Evolutionary conservation across 495 filamentous ascomycete genomes (phyloP), one percentile per base, ranked within the genome.

Genomic region (Cladorrhinum samala): DNA sequence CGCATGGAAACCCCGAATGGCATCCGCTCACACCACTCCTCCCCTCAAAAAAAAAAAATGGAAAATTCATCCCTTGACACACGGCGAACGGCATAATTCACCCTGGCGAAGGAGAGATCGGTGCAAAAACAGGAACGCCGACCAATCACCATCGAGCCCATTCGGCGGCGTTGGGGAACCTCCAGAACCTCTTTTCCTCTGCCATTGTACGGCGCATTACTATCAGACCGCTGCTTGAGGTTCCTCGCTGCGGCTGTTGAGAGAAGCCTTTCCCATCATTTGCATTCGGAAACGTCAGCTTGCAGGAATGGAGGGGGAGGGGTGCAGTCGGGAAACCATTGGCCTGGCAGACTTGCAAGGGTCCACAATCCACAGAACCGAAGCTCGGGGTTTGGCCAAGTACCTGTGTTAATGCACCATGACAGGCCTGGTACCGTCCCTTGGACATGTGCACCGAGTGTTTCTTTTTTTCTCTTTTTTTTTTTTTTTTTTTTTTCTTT

Each of bases 201-300:
- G n/a, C n/a, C n/a, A n/a, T n/a, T n/a, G n/a, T n/a, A n/a, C n/a
- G n/a, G n/a, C n/a, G n/a, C n/a, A n/a, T n/a, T 47, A 42, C 49
- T 46, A 53, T 53, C 42, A 45, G 40, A 21, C 44, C 44, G 24
- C 24, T 17, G 16, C 13, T 25, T 21, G 18, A 20, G 13, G 17
- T 47, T 20, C 45, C 45, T 9, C 13, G 21, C 24, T 23, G 24
- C 14, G 23, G 21, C 24, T 23, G 24, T 41, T 18, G 39, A 17
- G 39, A 8, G 5, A 14, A 41, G 7, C 7, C 24, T 21, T 23
- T 25, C 17, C 19, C 19, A 46, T 25, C 2, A 13, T 39, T 21
- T 19, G 36, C 2, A 2, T 23, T 36, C 30, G 44, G 19, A 47
- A 57, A 55, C 60, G 60, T 63, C 57, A 63, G 60, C 60, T 52